phyloP scores from a whole-genome alignment of 371 early-diverging fungal species.

The Syncephalastrum sp. region DNA sequence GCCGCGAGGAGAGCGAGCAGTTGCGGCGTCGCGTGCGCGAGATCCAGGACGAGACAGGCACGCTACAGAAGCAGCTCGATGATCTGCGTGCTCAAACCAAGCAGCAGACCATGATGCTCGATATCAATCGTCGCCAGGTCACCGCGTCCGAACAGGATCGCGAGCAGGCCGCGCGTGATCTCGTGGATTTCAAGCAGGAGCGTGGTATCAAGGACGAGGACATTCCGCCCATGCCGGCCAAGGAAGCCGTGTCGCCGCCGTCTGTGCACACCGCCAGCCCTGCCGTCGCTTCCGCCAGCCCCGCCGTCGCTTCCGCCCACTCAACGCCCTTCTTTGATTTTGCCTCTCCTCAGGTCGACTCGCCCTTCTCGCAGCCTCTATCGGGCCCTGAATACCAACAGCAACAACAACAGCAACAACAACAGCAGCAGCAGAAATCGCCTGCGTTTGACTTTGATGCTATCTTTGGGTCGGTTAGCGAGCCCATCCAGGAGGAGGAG shows the following conservation, averaged over 20 bases:
- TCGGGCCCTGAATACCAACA: too few relatives aligned
- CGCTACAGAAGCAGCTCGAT: slow-evolving; percentile 21
- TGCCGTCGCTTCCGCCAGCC: too few relatives aligned
- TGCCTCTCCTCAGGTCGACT: too few relatives aligned
- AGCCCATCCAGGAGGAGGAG: slow-evolving; percentile 1
- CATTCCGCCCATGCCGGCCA: too few relatives aligned
- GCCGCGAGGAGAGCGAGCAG: slow-evolving; percentile 31
- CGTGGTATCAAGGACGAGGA: slow-evolving; percentile 9
- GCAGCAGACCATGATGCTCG: slow-evolving; percentile 46
- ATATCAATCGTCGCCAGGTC: slow-evolving; percentile 48
- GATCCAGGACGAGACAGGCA: slow-evolving; percentile 38
- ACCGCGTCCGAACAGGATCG: slow-evolving; percentile 51
- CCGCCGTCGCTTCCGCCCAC: too few relatives aligned
- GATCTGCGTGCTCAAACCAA: slow-evolving; percentile 32
- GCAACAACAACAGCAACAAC: neutral
- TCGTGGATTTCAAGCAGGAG: slow-evolving; percentile 37
- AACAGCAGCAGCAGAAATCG: slow-evolving; percentile 3
- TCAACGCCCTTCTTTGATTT: too few relatives aligned
- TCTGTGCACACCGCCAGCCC: too few relatives aligned
- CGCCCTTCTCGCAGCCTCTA: too few relatives aligned
- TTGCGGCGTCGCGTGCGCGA: slow-evolving; percentile 31
- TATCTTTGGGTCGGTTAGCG: slow-evolving; percentile 5
- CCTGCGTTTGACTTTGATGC: slow-evolving; percentile 1
- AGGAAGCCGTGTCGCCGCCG: too few relatives aligned
- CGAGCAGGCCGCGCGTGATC: slow-evolving; percentile 34